Conservation (phyloP, 805 yeast genomes). For the Peterozyma toletana region DNA sequence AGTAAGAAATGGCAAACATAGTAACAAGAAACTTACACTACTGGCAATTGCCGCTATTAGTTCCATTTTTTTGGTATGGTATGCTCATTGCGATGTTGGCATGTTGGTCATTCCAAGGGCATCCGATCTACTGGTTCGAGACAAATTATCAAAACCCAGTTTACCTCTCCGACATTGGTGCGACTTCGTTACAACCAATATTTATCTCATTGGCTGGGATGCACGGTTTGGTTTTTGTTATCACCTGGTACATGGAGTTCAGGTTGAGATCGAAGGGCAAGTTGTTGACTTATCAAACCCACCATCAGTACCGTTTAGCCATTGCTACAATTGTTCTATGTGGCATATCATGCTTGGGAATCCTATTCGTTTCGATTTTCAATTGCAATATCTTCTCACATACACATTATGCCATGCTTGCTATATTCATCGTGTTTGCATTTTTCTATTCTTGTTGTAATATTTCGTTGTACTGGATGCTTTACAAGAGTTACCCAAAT, state of each 20-base stretch:
- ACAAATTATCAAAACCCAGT: slow-evolving; percentile 41
- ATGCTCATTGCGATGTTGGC: slow-evolving; percentile 76
- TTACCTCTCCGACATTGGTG: slow-evolving; percentile 83
- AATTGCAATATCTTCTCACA: slow-evolving; percentile 49
- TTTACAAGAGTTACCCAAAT: slow-evolving; percentile 14
- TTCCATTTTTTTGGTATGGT: slow-evolving; percentile 79
- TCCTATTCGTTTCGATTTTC: slow-evolving; percentile 67
- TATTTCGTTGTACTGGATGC: slow-evolving; percentile 33
- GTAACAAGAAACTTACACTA: slow-evolving; percentile 1
- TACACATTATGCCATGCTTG: slow-evolving; percentile 65
- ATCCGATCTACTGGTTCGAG: slow-evolving; percentile 58
- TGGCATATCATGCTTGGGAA: slow-evolving; percentile 50
- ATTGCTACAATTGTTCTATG: slow-evolving; percentile 14
- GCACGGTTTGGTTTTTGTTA: slow-evolving; percentile 69
- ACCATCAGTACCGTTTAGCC: slow-evolving; percentile 24
- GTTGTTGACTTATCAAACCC: slow-evolving; percentile 42
- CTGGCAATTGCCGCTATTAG: slow-evolving; percentile 49
- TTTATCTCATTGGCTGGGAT: slow-evolving; percentile 73
- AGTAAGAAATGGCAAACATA: no score
- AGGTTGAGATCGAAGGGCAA: slow-evolving; percentile 50
- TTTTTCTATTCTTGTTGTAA: slow-evolving; percentile 45
- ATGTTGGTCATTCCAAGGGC: slow-evolving; percentile 78
- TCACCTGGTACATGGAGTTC: slow-evolving; percentile 58
- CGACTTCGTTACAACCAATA: slow-evolving; percentile 77
- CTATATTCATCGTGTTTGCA: slow-evolving; percentile 60